A percentile compares a stretch with the other conserved stretches of the same genome.
Conservation (phyloP, 345 rosid genomes). For the Populus tremula region DNA sequence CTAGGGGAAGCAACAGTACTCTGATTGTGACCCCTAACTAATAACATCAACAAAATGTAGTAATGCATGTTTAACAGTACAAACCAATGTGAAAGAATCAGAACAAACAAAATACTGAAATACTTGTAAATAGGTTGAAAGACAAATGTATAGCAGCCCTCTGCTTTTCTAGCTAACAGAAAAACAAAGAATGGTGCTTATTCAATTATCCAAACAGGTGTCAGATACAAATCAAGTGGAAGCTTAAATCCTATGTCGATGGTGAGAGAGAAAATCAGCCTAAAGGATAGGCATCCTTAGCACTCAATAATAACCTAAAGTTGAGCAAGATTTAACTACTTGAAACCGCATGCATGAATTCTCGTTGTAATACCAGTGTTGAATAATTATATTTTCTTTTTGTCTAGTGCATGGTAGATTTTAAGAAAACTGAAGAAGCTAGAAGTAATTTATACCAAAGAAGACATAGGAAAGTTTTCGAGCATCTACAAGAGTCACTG, state of each 20-base stretch:
- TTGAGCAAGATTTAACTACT: not conserved
- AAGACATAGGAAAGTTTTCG: conserved; percentile 73
- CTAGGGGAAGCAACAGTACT: not conserved
- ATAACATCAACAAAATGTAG: not conserved
- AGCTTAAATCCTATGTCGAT: not conserved
- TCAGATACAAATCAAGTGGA: not conserved
- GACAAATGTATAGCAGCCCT: not conserved
- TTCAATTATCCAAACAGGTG: not conserved
- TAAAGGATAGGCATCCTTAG: not conserved
- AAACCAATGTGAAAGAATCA: not conserved
- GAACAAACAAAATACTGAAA: not conserved
- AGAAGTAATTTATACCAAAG: conserved; percentile 47
- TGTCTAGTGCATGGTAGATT: not conserved
- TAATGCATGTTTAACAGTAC: not conserved
- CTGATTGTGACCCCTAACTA: not conserved
- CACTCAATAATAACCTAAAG: not conserved
- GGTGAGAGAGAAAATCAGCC: not conserved
- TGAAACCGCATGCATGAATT: not conserved
- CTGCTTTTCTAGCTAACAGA: not conserved
- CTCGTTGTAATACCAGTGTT: not conserved
- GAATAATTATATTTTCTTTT: too few species aligned
- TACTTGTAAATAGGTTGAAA: not conserved
- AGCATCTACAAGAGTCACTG: conserved; percentile 94
- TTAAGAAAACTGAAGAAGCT: not conserved
- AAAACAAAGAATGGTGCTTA: not conserved